Evolutionary conservation across 768 basidiomycete species (phyloP).

Genomic region (Suillus paluster): DNA sequence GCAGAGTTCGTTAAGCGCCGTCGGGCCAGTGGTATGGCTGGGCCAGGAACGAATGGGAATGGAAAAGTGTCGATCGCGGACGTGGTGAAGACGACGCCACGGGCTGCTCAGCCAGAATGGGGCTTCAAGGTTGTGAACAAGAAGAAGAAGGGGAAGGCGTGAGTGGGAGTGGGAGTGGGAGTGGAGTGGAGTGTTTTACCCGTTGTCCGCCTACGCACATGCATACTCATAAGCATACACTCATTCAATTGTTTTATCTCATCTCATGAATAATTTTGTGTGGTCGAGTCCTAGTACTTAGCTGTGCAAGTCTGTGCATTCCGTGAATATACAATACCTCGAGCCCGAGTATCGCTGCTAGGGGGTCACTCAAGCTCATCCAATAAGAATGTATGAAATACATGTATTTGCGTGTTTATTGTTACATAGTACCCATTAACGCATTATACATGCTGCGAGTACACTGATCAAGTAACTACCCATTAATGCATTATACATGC

Average conservation of each 20-base stretch:
- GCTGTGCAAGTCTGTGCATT: background rate
- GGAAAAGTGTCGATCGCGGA: constrained; percentile 81
- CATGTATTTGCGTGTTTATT: background rate
- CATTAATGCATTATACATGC: background rate
- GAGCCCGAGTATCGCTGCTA: no score
- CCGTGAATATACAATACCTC: no score
- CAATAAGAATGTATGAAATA: background rate
- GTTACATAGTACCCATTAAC: no score
- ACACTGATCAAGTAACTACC: no score
- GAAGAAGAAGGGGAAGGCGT: constrained; percentile 85
- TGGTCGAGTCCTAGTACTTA: background rate
- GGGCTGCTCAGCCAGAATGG: constrained; percentile 78
- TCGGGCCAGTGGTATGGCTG: constrained; percentile 71
- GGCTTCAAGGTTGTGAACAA: constrained; percentile 94
- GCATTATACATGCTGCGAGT: no score
- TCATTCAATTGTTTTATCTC: background rate
- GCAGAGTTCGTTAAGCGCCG: constrained; percentile 88
- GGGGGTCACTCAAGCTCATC: background rate
- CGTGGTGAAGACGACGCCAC: constrained; percentile 89
- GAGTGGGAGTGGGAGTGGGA: constrained; percentile 18
- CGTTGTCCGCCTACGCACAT: background rate
- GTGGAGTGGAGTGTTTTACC: background rate
- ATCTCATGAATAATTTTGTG: constrained; percentile 6
- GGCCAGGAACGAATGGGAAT: constrained; percentile 34
- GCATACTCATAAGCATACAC: background rate